A percentile compares a stretch with the other conserved stretches of the same genome.
These are phyloP conservation scores for Xylaria sp. DNA, from an alignment of 2,329 filamentous ascomycete genomes.

Conservation along the genomic window DNA sequence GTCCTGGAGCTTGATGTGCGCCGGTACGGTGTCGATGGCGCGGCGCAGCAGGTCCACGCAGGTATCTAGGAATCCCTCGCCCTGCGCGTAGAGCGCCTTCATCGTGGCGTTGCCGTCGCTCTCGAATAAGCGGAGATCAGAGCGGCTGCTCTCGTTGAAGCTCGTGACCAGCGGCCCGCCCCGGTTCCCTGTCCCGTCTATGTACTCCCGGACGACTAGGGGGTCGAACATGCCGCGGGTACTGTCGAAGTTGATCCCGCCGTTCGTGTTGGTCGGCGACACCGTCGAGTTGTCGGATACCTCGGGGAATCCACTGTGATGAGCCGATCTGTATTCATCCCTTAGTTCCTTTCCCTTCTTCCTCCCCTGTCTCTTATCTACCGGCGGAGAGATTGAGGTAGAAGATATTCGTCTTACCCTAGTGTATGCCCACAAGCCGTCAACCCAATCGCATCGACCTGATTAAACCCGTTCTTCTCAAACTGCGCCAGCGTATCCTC, in stretches of 20 bases:
- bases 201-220: constrained; percentile 44
- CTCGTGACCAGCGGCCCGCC: constrained; percentile 46
- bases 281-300: constrained; percentile 40
- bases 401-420: constrained; percentile 37
- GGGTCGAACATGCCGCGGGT: constrained; percentile 42
- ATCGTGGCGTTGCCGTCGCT: constrained; percentile 48
- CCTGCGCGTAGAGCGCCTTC: constrained; percentile 42
- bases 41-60: constrained; percentile 44
- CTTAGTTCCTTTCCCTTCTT: neutral
- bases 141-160: constrained; percentile 45
- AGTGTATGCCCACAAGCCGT: constrained; percentile 48
- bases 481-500: constrained; percentile 46
- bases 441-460: constrained; percentile 43
- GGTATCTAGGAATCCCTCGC: constrained; percentile 42
- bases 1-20: constrained; percentile 38
- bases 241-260: constrained; percentile 43
- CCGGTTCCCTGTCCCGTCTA: constrained; percentile 42
- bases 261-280: constrained; percentile 44
- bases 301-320: constrained; percentile 46
- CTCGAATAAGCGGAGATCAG: constrained; percentile 46
- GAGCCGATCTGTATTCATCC: constrained; percentile 18
- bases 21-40: constrained; percentile 48
- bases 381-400: neutral
- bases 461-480: constrained; percentile 43
- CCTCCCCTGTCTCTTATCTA: neutral